Percentiles rank a stretch among this genome's conserved stretches.
These are phyloP conservation scores for Solanum pimpinellifolium DNA, from an alignment of 257 asterid species.

Conservation along the genomic window DNA sequence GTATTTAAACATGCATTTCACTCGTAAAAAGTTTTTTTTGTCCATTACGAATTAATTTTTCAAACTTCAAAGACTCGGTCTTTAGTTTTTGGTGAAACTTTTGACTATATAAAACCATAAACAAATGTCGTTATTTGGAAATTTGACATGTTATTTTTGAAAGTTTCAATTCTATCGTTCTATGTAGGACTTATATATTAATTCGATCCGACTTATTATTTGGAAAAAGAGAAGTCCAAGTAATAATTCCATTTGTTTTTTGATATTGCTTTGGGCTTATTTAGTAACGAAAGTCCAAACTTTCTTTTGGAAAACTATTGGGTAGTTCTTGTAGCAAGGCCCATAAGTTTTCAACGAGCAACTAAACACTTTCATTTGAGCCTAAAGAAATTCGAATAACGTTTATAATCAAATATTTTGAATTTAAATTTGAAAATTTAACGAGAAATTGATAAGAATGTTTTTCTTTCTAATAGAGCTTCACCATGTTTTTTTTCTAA, in stretches of 20 bases:
- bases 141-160: no score
- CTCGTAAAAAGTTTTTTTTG: neutral
- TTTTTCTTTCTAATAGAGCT: neutral
- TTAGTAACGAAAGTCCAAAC: neutral
- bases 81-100: neutral
- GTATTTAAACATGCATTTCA: neutral
- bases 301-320: neutral
- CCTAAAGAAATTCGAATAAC: neutral
- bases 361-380: neutral
- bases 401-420: neutral
- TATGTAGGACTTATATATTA: no score
- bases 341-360: neutral
- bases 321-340: neutral
- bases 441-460: neutral
- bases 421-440: neutral
- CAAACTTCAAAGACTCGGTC: neutral
- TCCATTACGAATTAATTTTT: neutral
- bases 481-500: neutral
- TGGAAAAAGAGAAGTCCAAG: neutral
- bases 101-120: neutral
- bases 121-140: neutral
- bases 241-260: neutral
- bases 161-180: no score
- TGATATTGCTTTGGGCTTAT: neutral
- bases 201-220: no score